Base-by-base conservation (phyloP, 371 early-diverging fungal genomes). In the Conidiobolus coronatus region DNA sequence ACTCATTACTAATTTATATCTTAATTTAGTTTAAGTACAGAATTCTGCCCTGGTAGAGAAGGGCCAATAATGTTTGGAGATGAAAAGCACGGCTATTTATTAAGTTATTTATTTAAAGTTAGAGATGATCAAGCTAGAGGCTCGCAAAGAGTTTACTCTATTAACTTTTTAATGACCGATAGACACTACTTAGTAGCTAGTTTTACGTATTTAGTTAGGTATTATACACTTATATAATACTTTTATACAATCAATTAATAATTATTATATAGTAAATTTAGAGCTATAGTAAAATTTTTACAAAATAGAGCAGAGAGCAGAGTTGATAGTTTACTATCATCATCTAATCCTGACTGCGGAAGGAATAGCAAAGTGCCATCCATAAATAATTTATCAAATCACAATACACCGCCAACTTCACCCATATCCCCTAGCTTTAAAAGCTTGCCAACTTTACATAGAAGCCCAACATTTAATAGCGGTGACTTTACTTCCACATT, bases 31-130 rank as follows among this genome's bases (percentile, higher is more conserved):
- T 56, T 79, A 36, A 77, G 73, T 37, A 65, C 67, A 22, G 79
- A 79, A 45, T 73, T 73, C 34, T 75, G 73, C 49, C 75, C 73
- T 43, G 76, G 77, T 9, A 57, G 71, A 42, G 79, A 79, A 53
- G 79, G 79, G 1, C 70, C 79, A 4, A 71, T 77, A 5, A 55
- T 79, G 46, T 77, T 77, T 70, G 79, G 79, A 19, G 77, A 79
- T 52, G 75, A 76, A 46, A 63, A 66, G 45, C 72, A 74, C 48
- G 79, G 77, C 23, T 74, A 75, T 61, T 72, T 73, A 33, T 66
- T 79, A 59, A 69, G 70, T 40, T 79, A 79, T 51, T 71, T 77
- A 67, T 79, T 79, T 58, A 76, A 71, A 45, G 54, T 79, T 40
- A 60, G 65, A 15, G 79, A 79, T 59, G 65, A 64, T 47, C 76